These are phyloP conservation scores for Aspergillus novofumigatus DNA, from an alignment of 2,329 filamentous ascomycete species.

Conservation along the genomic window DNA sequence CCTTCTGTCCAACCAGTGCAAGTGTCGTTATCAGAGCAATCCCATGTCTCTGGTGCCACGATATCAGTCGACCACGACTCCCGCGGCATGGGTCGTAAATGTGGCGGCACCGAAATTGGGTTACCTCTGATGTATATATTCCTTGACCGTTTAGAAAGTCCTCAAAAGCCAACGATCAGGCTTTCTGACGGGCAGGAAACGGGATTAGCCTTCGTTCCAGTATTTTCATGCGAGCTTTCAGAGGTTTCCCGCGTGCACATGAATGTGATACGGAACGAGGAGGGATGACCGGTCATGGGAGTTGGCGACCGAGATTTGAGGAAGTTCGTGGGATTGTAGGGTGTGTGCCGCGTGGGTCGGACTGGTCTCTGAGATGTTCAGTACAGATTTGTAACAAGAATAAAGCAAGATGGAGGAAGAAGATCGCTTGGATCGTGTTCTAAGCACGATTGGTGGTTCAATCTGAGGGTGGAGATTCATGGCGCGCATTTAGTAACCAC, in stretches of 20 bases:
- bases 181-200: not conserved
- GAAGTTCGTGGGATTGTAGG: not conserved
- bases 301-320: not conserved
- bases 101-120: not conserved
- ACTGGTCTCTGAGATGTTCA: not conserved
- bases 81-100: not conserved
- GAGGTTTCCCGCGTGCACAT: not conserved
- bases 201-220: not conserved
- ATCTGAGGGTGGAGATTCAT: not conserved
- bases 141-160: not conserved
- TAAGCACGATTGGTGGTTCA: not conserved
- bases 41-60: not conserved
- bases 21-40: not conserved
- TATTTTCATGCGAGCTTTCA: not conserved
- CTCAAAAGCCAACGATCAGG: not conserved
- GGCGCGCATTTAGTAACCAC: not conserved
- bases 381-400: not conserved
- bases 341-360: not conserved
- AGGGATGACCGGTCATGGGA: not conserved
- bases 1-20: not conserved
- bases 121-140: not conserved
- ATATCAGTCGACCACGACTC: not conserved
- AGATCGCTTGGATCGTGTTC: not conserved
- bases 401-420: not conserved
- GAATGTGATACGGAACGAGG: not conserved